Evolutionary conservation across 331 rosid genomes (phyloP), one percentile per base, ranked within the genome.

Genomic region (Prunus yedoensis): DNA sequence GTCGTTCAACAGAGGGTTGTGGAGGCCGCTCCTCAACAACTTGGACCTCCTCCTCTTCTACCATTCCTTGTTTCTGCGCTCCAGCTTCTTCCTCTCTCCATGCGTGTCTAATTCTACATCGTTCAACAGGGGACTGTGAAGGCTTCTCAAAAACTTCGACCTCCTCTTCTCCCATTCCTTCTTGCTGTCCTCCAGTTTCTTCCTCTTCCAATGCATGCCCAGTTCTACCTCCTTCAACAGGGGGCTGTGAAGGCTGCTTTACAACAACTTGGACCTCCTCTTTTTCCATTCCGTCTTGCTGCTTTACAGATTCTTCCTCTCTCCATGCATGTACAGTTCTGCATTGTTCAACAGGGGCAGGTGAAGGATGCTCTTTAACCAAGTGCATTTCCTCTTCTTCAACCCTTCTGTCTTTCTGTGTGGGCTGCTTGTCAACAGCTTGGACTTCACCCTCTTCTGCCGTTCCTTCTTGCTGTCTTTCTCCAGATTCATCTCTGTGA

Each of bases 151-250:
- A 2, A 62, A 12, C 67, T 62, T 28, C 14, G 45, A 62, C 46
- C 67, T 28, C 67, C 41, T 58, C 63, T 58, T 23, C 35, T 58
- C 14, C 16, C 63, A 23, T 58, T 64, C 47, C 49, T 66, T 66
- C 71, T 66, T 13, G 28, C 11, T 45, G 54, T 66, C 32, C 32
- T 66, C 53, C 54, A 10, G 13, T 11, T 66, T 66, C 71, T 66
- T 43, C 53, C 71, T 23, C 30, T 45, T 32, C 21, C 11, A 30
- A 12, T 13, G 18, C 30, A 13, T 66, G 0, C 3, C 7, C 18
- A 5, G 13, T 43, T 23, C 54, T 66, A 66, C 54, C 23, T 66
- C 0, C 3, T 45, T 66, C 30, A 28, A 28, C n/a, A 30, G 66
- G 43, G 38, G 43, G 66, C 45, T 15, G 66, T 25, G 43, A 30